phyloP scores from a whole-genome alignment of 202 grass and related monocot genomes.

The Setaria viridis region DNA sequence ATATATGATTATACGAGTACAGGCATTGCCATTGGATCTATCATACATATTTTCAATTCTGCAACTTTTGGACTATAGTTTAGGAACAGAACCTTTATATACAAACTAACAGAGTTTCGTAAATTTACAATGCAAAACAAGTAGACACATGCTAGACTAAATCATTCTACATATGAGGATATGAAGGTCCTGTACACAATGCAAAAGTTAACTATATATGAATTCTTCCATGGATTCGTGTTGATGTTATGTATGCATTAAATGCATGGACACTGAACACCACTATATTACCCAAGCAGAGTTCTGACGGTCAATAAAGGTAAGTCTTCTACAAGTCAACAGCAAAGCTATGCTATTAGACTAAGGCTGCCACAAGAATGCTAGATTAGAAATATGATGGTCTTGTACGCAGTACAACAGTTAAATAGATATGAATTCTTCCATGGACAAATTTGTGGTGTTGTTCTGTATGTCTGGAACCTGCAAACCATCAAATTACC shows the following conservation, averaged over 20 bases:
- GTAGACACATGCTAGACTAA: not conserved
- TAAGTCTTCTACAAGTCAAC: not conserved
- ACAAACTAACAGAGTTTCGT: not conserved
- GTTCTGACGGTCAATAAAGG: not conserved
- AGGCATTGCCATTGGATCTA: not conserved
- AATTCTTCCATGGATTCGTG: constrained; percentile 4
- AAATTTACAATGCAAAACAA: constrained; percentile 24
- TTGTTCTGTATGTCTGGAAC: not conserved
- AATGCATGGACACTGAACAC: not conserved
- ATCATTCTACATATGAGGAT: not conserved
- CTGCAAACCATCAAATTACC: not conserved
- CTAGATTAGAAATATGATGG: not conserved
- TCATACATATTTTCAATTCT: constrained; percentile 28
- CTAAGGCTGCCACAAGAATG: not conserved
- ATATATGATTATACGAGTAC: not conserved
- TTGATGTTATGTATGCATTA: not conserved
- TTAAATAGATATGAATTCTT: not conserved
- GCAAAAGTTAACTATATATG: not conserved
- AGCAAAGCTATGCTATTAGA: not conserved
- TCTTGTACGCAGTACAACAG: not conserved
- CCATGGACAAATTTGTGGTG: not conserved
- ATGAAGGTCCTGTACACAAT: not conserved
- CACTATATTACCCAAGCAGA: not conserved
- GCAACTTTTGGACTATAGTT: not conserved
- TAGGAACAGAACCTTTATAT: not conserved